A percentile compares a stretch with the other conserved stretches of the same genome.
These are phyloP conservation scores for Hypomyces perniciosus DNA, from an alignment of 2,329 filamentous ascomycete genomes.

Conservation along the genomic window DNA sequence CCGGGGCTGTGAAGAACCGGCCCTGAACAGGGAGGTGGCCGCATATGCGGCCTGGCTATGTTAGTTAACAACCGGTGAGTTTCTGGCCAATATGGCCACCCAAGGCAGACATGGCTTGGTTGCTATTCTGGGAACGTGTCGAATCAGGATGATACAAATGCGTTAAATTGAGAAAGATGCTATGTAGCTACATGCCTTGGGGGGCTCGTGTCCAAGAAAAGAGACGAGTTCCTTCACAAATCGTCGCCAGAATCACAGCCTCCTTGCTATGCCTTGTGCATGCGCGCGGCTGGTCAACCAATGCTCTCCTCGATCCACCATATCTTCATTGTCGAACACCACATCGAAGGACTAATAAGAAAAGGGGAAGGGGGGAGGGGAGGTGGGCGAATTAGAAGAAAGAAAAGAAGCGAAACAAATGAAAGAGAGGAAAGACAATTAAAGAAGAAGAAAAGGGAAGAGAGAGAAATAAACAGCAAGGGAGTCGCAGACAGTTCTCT, in stretches of 20 bases:
- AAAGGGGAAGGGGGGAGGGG: not conserved
- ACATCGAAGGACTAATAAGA: not conserved
- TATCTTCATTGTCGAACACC: not conserved
- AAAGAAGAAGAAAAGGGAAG: slow-evolving; percentile 6
- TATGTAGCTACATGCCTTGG: slow-evolving; percentile 4
- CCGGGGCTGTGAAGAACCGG: slow-evolving; percentile 10
- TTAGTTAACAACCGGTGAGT: slow-evolving; percentile 5
- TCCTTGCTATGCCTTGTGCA: slow-evolving; percentile 2
- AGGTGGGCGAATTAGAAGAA: not conserved
- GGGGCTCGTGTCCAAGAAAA: not conserved
- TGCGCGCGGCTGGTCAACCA: not conserved
- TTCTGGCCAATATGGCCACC: not conserved
- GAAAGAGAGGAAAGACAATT: slow-evolving; percentile 4
- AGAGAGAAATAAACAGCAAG: not conserved
- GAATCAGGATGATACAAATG: not conserved
- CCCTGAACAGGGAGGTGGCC: slow-evolving; percentile 17
- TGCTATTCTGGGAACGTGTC: not conserved
- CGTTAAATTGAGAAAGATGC: slow-evolving; percentile 5
- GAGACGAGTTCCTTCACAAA: not conserved
- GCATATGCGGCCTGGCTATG: slow-evolving; percentile 23
- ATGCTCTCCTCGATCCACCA: not conserved
- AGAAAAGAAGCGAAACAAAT: slow-evolving; percentile 3
- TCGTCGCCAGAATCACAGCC: not conserved
- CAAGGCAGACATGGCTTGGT: slow-evolving; percentile 8
- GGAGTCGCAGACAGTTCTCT: slow-evolving; percentile 11